These are phyloP conservation scores for Casuarina equisetifolia DNA, from an alignment of 306 rosid species.

Conservation along the genomic window DNA sequence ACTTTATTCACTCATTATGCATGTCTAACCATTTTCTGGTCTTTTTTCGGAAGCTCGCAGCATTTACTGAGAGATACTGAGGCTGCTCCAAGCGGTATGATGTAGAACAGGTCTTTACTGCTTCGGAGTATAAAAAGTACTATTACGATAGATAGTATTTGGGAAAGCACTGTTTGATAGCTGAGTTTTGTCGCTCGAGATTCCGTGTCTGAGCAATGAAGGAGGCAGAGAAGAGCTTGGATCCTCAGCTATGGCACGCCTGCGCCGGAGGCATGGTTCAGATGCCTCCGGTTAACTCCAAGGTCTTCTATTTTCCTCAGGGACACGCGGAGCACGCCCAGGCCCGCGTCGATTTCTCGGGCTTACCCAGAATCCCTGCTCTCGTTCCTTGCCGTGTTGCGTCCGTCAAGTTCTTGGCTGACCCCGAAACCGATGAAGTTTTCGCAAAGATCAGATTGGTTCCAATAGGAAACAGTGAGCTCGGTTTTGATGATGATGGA, in stretches of 20 bases:
- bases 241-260: constrained; percentile 98
- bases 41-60: constrained; percentile 17
- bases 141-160: no score
- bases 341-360: constrained; percentile 52
- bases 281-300: constrained; percentile 79
- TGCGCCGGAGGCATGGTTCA: constrained; percentile 98
- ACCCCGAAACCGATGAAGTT: constrained; percentile 89
- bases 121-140: not conserved
- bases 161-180: constrained; percentile 29
- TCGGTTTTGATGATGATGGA: constrained; percentile 38
- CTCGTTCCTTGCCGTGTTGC: constrained; percentile 70
- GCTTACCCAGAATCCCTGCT: constrained; percentile 54
- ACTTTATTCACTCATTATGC: constrained; percentile 16
- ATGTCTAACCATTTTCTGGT: constrained; percentile 26
- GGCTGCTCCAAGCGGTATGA: not conserved
- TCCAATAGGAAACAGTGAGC: constrained; percentile 50
- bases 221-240: constrained; percentile 62
- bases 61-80: constrained; percentile 28
- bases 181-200: not conserved
- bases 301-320: constrained; percentile 91
- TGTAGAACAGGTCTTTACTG: constrained; percentile 9
- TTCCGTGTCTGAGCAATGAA: constrained; percentile 42
- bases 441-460: constrained; percentile 51
- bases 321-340: constrained; percentile 97
- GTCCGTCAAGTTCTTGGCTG: constrained; percentile 72